A percentile compares a stretch with the other conserved stretches of the same genome.
These are phyloP conservation scores for Paecilomyces sp. DNA, from an alignment of 2,329 filamentous ascomycete species.

Conservation along the genomic window DNA sequence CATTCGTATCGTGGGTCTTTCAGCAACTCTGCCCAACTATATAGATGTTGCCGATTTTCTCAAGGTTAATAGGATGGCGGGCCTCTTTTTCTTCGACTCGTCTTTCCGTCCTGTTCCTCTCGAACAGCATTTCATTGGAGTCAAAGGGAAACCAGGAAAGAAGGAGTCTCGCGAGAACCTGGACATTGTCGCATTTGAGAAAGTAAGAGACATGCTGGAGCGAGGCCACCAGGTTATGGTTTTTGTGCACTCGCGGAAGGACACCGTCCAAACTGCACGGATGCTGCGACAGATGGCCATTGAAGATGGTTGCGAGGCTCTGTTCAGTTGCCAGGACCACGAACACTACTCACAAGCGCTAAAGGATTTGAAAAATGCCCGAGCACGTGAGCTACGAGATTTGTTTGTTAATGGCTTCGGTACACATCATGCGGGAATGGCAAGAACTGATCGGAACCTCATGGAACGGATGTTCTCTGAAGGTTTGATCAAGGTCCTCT, in stretches of 20 bases:
- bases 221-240: conserved; percentile 97
- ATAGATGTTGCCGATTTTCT: conserved; percentile 95
- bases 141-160: conserved; percentile 76
- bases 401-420: conserved; percentile 85
- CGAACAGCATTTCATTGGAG: conserved; percentile 94
- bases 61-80: conserved; percentile 86
- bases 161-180: conserved; percentile 83
- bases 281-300: conserved; percentile 79
- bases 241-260: conserved; percentile 93
- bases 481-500: conserved; percentile 92
- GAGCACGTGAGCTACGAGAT: conserved; percentile 80
- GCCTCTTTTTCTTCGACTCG: conserved; percentile 92
- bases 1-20: conserved; percentile 92
- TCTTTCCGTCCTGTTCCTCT: conserved; percentile 94
- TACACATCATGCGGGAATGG: conserved; percentile 95
- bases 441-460: conserved; percentile 86
- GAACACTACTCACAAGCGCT: conserved; percentile 73
- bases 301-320: conserved; percentile 68
- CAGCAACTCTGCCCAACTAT: conserved; percentile 93
- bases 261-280: conserved; percentile 82
- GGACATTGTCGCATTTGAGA: conserved; percentile 82
- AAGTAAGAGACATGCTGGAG: conserved; percentile 88
- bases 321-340: conserved; percentile 76
- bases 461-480: conserved; percentile 87
- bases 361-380: conserved; percentile 77